These are phyloP conservation scores for Orychophragmus violaceus DNA, from an alignment of 345 rosid genomes.

Conservation along the genomic window DNA sequence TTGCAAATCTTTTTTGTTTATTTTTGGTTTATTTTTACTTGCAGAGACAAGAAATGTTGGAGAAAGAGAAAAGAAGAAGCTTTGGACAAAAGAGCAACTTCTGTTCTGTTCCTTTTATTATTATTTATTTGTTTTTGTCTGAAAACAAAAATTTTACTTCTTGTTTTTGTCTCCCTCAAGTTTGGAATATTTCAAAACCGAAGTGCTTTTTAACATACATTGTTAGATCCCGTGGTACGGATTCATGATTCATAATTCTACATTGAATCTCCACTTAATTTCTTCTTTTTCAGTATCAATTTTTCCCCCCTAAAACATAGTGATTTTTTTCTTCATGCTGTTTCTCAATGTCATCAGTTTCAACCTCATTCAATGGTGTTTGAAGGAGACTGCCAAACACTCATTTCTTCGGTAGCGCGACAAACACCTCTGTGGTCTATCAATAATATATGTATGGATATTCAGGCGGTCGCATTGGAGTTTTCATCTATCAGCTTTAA, in stretches of 20 bases:
- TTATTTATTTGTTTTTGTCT: background rate
- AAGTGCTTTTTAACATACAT: conserved; percentile 23
- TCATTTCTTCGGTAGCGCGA: too few species aligned
- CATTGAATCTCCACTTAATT: background rate
- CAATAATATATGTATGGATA: too few species aligned
- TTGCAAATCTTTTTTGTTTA: background rate
- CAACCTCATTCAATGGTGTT: too few species aligned
- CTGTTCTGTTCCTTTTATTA: conserved; percentile 25
- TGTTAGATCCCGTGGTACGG: conserved; percentile 38
- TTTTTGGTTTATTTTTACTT: background rate
- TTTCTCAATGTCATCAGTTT: too few species aligned
- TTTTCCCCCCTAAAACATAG: too few species aligned
- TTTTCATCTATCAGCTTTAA: too few species aligned
- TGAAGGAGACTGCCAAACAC: too few species aligned
- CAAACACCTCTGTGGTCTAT: too few species aligned
- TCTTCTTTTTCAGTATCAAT: too few species aligned
- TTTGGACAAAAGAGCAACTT: conserved; percentile 38
- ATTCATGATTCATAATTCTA: conserved; percentile 19
- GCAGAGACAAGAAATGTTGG: conserved; percentile 28
- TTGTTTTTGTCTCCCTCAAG: conserved; percentile 34
- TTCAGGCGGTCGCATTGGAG: too few species aligned
- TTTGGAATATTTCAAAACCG: conserved; percentile 30
- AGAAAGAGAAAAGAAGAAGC: conserved; percentile 27
- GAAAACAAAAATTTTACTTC: background rate
- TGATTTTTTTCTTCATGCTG: too few species aligned